phyloP scores from a whole-genome alignment of 169 alveolate genomes.

The Plasmodium berghei region DNA sequence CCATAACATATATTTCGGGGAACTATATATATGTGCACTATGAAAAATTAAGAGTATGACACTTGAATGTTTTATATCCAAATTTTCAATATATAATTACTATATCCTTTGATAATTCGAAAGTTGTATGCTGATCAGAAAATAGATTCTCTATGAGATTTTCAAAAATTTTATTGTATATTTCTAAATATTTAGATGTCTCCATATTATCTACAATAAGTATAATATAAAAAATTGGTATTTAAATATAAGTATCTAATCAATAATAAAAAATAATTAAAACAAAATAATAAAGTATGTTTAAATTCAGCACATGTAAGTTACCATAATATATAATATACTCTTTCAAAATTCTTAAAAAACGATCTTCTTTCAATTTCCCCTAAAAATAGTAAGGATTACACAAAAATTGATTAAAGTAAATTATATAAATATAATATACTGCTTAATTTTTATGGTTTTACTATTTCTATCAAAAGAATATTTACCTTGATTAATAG shows the following conservation, averaged over 20 bases:
- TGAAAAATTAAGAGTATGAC: not conserved
- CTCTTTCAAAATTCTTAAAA: slow-evolving; percentile 37
- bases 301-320: not conserved
- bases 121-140: slow-evolving; percentile 17
- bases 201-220: slow-evolving; percentile 29
- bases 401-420: not conserved
- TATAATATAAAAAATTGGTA: not conserved
- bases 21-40: not conserved
- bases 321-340: slow-evolving; percentile 27
- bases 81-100: slow-evolving; percentile 24
- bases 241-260: slow-evolving; percentile 5
- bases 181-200: slow-evolving; percentile 11
- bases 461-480: not conserved
- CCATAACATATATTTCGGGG: not conserved
- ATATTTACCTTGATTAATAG: slow-evolving; percentile 28
- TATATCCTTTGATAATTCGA: slow-evolving; percentile 50
- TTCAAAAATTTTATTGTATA: slow-evolving; percentile 54
- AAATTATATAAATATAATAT: not conserved
- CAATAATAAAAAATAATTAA: not conserved
- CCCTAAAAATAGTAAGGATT: slow-evolving; percentile 9
- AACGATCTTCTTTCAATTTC: slow-evolving; percentile 29
- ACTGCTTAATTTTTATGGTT: not conserved
- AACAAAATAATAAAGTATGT: not conserved
- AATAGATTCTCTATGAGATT: slow-evolving; percentile 17
- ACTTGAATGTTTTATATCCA: not conserved